Evolutionary conservation across 2,329 filamentous ascomycete species (phyloP).

Genomic region (Phymatotrichopsis omnivora): DNA sequence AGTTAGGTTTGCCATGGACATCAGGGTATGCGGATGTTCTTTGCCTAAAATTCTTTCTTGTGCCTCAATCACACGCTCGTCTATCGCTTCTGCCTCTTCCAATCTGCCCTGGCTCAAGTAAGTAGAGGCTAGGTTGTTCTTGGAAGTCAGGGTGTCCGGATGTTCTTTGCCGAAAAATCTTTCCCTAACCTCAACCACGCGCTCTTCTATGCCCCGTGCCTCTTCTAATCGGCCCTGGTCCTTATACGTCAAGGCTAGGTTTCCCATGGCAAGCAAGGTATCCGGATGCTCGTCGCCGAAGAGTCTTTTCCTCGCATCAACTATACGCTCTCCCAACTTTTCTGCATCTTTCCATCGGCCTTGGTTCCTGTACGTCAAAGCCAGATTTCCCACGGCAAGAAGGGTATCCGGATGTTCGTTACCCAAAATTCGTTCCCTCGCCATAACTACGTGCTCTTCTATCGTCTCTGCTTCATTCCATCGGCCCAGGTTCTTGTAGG

Average conservation of each 20-base stretch:
- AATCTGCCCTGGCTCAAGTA: neutral
- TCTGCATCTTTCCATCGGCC: slow-evolving; percentile 24
- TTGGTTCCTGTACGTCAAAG: neutral
- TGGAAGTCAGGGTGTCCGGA: slow-evolving; percentile 17
- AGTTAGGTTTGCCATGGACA: slow-evolving; percentile 4
- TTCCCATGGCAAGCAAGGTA: neutral
- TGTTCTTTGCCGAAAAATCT: slow-evolving; percentile 20
- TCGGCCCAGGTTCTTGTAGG: neutral
- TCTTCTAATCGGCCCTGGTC: slow-evolving; percentile 1
- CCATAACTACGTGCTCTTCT: slow-evolving; percentile 7
- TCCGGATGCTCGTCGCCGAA: neutral
- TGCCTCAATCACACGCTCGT: neutral
- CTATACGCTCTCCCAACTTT: slow-evolving; percentile 9
- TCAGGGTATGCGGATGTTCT: slow-evolving; percentile 10
- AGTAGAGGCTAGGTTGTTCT: slow-evolving; percentile 11
- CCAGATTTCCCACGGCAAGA: neutral
- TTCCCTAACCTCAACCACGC: neutral
- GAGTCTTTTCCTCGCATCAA: neutral
- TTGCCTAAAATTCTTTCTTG: neutral
- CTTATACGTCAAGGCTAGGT: neutral
- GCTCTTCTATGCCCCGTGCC: neutral
- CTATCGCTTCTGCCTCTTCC: slow-evolving; percentile 2
- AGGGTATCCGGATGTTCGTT: neutral
- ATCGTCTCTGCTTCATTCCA: slow-evolving; percentile 25
- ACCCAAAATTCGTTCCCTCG: neutral